Evolutionary conservation across 2,329 filamentous ascomycete species (phyloP), one percentile per base, ranked within the genome.

Genomic region (Aspergillus ustus): DNA sequence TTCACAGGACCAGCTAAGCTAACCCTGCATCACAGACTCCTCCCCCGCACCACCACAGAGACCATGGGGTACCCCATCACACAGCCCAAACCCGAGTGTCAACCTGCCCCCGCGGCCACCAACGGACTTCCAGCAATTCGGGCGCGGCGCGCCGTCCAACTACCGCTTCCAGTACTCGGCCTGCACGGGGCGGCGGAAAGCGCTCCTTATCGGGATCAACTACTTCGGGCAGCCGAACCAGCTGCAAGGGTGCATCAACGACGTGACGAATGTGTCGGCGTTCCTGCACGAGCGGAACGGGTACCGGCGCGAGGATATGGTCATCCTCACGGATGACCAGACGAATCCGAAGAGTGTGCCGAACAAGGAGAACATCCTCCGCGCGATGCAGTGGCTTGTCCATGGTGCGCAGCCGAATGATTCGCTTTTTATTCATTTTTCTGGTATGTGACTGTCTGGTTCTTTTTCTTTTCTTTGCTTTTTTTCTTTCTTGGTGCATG

Each of bases 321-420:
- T 98, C 43, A 91, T 95, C 65, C 84, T 98, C 73, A 97, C 94
- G 37, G 94, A 98, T 72, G 94, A 98, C 75, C 93, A 97, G 81
- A 90, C 93, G 73, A 96, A 97, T 71, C 92, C 92, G n/a, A 93
- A 97, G 91, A 96, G 92, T 78, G 89, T 96, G 76, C 94, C 94
- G 1, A 97, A 92, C 7, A 97, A 97, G 77, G 89, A 92, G 67
- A 98, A 98, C 74, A 96, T 98, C 59, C 77, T 98, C 19, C 86
- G 94, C 55, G 94, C 94, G 25, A 98, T 98, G 94, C 93, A 97
- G 73, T 98, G 94, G 94, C 83, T 98, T n/a, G 93, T 97, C 63
- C 96, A 96, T 77, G 93, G 96, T 73, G 94, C 94, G 6, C 86
- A 87, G 61, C 91, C 93, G 0, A 96, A 97, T 74, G 94, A 98